phyloP scores from a whole-genome alignment of 2,329 filamentous ascomycete species.

The Lecanicillium sp. region DNA sequence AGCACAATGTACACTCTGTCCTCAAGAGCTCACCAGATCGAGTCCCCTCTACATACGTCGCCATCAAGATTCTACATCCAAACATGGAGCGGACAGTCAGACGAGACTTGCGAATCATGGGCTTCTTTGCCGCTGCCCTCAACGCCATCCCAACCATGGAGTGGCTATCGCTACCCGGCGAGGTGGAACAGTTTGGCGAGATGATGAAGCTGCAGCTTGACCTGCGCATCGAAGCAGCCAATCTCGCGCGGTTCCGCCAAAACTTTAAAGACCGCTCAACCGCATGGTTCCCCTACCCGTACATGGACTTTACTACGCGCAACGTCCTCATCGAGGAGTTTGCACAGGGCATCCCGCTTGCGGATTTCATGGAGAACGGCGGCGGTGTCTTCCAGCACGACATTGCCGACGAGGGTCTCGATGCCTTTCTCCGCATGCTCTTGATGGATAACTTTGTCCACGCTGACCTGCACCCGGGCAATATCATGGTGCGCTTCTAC shows the following conservation, averaged over 20 bases:
- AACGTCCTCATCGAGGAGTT: slow-evolving; percentile 93
- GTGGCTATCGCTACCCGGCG: slow-evolving; percentile 92
- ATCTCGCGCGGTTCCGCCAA: slow-evolving; percentile 77
- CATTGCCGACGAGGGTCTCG: slow-evolving; percentile 88
- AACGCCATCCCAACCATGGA: slow-evolving; percentile 90
- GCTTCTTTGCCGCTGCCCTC: slow-evolving; percentile 75
- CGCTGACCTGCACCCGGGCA: slow-evolving; percentile 91
- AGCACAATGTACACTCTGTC: slow-evolving; percentile 74
- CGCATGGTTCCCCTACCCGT: slow-evolving; percentile 95
- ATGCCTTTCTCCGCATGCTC: slow-evolving; percentile 94
- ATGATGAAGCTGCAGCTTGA: slow-evolving; percentile 99
- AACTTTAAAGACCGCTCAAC: slow-evolving; percentile 86
- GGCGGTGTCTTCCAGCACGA: slow-evolving; percentile 90
- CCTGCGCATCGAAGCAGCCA: slow-evolving; percentile 87
- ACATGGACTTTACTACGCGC: slow-evolving; percentile 84
- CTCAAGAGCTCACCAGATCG: slow-evolving; percentile 79
- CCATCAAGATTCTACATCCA: slow-evolving; percentile 92
- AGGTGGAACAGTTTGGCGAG: slow-evolving; percentile 87
- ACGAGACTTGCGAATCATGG: slow-evolving; percentile 91
- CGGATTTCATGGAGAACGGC: slow-evolving; percentile 83
- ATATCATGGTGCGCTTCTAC: slow-evolving; percentile 99
- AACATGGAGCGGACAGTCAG: slow-evolving; percentile 81
- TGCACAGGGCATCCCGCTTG: slow-evolving; percentile 84
- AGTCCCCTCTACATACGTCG: slow-evolving; percentile 86
- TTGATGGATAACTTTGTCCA: slow-evolving; percentile 97